Base-by-base conservation (phyloP, 148 eudicot species). In the Nyssa sinensis region DNA sequence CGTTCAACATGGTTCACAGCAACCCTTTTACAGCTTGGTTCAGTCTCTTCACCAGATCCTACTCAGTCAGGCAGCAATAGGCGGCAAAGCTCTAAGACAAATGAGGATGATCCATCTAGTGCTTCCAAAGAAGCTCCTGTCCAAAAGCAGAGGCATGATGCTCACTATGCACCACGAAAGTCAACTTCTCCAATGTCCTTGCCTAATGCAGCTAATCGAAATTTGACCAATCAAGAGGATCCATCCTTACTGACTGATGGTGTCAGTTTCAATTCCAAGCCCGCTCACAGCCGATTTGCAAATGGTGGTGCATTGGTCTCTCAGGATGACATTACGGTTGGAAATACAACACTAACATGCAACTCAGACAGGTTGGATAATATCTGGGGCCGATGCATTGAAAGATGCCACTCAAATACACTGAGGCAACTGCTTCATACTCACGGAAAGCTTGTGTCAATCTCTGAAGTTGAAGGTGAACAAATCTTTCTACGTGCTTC, bases 1-100 rank as follows among this genome's bases (percentile, higher is more conserved):
- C 89, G 93, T 27, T 90, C 99, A 44, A 95, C 97, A 71, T 95
- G 99, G 99, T 95, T 95, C 79, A 95, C 97, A 58, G 99, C 99
- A 72, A 95, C 97, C 66, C 83, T 95, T 13, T 82, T 95, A 74
- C 99, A 92, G 84, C 91, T 95, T 14, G 99, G 99, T 44, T 91
- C 97, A 4, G 80, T 83, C 62, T 77, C 94, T 82, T 89, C 94
- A 67, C 89, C 90, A 10, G 97, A 89, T 58, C 82, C 83, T 76
- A 90, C 97, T 70, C 86, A 87, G 39, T 90, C 96, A 47, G 91
- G 90, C 65, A 89, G 97, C 82, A 92, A 97, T 75, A 85, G 88
- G 81, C 84, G 89, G 76, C 99, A 85, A 74, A 89, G 94, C 81
- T 85, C 94, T 16, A 95, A 84, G 79, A 82, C 97, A 71, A 89